Evolutionary conservation across 2,329 filamentous ascomycete species (phyloP).

Genomic region (Graphilbum fragrans): DNA sequence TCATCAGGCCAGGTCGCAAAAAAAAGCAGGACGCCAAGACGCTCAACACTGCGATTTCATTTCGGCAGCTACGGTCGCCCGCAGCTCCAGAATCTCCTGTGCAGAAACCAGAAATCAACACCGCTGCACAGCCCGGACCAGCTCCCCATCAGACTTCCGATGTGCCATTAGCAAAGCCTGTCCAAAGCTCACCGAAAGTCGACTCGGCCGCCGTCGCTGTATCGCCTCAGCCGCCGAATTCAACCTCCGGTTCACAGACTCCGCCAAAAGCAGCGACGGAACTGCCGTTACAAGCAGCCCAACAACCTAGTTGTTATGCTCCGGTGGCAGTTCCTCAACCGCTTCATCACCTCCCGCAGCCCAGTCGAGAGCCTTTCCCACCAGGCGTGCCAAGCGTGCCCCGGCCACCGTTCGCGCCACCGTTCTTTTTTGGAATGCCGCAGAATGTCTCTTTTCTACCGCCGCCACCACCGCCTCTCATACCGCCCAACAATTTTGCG

Average conservation of each 20-base stretch:
- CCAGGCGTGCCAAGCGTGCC: background rate
- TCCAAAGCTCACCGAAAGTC: background rate
- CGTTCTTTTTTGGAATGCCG: background rate
- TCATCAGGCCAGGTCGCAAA: slow-evolving; percentile 4
- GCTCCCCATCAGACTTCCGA: no score
- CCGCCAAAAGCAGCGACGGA: background rate
- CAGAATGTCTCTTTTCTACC: slow-evolving; percentile 2
- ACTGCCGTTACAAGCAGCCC: background rate
- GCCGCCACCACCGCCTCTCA: slow-evolving; percentile 6
- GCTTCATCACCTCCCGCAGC: background rate
- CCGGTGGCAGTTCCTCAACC: background rate
- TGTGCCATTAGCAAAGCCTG: background rate
- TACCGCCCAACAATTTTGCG: background rate
- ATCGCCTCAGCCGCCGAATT: no score
- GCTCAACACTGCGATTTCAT: no score
- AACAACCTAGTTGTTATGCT: background rate
- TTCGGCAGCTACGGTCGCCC: no score
- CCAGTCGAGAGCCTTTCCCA: background rate
- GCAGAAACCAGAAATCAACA: no score
- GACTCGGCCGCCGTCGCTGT: background rate
- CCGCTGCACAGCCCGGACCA: no score
- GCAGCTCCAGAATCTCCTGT: no score
- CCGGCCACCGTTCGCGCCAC: background rate
- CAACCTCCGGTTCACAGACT: no score
- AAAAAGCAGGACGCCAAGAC: no score